Evolutionary conservation across 2,329 filamentous ascomycete species (phyloP).

Genomic region (Beauveria bassiana): DNA sequence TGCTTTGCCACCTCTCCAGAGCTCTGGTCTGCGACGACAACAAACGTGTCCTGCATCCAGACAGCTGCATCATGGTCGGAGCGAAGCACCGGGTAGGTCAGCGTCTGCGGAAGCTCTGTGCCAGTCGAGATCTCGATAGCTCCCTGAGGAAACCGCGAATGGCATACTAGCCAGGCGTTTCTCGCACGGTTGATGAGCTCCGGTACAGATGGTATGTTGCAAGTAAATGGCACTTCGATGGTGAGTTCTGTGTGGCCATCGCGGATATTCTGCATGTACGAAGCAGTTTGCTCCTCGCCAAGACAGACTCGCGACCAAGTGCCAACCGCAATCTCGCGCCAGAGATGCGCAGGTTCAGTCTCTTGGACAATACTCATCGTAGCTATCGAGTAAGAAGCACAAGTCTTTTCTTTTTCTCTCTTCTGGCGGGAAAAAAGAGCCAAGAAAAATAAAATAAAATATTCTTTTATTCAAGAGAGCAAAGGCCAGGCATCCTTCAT

Average conservation of each 20-base stretch:
- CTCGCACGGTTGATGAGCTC: neutral
- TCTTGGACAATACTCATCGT: neutral
- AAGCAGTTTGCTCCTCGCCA: neutral
- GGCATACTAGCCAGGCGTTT: neutral
- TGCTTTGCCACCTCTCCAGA: neutral
- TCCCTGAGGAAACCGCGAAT: neutral
- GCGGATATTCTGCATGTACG: neutral
- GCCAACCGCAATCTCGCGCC: neutral
- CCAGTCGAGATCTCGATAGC: neutral
- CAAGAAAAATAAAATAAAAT: too few relatives aligned
- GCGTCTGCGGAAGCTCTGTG: neutral
- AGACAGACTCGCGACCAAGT: neutral
- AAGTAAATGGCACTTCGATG: neutral
- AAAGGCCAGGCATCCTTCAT: neutral
- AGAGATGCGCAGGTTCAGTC: neutral
- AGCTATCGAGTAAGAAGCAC: too few relatives aligned
- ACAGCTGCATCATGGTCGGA: neutral
- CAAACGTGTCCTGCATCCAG: neutral
- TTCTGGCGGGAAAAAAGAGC: too few relatives aligned
- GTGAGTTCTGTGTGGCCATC: conserved; percentile 3
- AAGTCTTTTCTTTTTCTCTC: too few relatives aligned
- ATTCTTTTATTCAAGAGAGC: neutral
- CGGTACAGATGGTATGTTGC: neutral
- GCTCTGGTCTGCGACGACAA: neutral
- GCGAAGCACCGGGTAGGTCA: neutral